Conservation (phyloP, 768 basidiomycete genomes). For the Lactarius psammicola region DNA sequence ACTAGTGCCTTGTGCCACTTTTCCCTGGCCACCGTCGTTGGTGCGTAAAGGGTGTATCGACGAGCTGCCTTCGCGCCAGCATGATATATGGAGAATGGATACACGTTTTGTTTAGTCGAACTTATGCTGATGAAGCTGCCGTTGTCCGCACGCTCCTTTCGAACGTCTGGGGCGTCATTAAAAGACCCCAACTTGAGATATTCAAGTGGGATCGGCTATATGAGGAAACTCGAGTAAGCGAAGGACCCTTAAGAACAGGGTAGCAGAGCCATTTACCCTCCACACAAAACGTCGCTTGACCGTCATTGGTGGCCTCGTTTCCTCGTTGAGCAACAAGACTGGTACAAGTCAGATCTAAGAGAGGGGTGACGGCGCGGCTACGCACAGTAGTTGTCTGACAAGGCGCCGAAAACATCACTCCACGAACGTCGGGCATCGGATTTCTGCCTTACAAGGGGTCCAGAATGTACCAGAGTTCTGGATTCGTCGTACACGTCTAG, state of each 20-base stretch:
- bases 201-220: slow-evolving; percentile 74
- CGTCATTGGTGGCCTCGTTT: slow-evolving; percentile 48
- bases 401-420: slow-evolving; percentile 61
- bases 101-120: slow-evolving; percentile 54
- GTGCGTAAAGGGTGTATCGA: slow-evolving; percentile 70
- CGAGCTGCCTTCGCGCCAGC: slow-evolving; percentile 53
- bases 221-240: slow-evolving; percentile 12
- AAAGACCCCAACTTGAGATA: slow-evolving; percentile 75
- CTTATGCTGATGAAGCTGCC: slow-evolving; percentile 55
- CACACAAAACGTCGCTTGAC: slow-evolving; percentile 57
- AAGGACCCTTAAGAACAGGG: slow-evolving; percentile 1
- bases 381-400: slow-evolving; percentile 79
- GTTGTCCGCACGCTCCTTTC: slow-evolving; percentile 62
- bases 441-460: slow-evolving; percentile 56
- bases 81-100: slow-evolving; percentile 78
- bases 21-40: slow-evolving; percentile 53
- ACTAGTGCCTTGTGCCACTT: slow-evolving; percentile 63
- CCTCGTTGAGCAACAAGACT: slow-evolving; percentile 68
- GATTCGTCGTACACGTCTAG: slow-evolving; percentile 78
- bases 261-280: slow-evolving; percentile 48
- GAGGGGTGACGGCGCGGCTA: slow-evolving; percentile 8
- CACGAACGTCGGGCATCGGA: slow-evolving; percentile 71
- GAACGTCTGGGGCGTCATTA: slow-evolving; percentile 53
- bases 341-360: slow-evolving; percentile 18
- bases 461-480: slow-evolving; percentile 67